These are phyloP conservation scores for Cardamine occulta DNA, from an alignment of 345 rosid species.

Conservation along the genomic window DNA sequence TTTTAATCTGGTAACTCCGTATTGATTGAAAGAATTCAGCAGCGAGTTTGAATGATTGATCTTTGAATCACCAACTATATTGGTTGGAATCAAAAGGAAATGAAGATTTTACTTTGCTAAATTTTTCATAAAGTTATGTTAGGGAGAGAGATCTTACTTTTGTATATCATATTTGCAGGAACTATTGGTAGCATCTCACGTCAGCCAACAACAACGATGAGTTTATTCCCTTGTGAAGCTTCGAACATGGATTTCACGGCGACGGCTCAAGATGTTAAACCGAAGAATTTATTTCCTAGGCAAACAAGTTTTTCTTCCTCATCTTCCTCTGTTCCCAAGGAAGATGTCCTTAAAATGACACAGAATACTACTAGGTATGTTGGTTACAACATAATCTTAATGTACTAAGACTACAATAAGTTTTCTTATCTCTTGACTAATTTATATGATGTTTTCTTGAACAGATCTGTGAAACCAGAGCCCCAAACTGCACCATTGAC, in stretches of 20 bases:
- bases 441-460: background rate
- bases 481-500: constrained; percentile 70
- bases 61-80: no score
- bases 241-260: constrained; percentile 31
- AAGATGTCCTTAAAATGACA: constrained; percentile 44
- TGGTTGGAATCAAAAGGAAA: background rate
- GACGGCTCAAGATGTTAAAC: constrained; percentile 38
- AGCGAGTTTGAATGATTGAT: constrained; percentile 2
- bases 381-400: background rate
- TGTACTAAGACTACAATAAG: background rate
- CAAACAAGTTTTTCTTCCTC: constrained; percentile 52
- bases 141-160: constrained; percentile 18
- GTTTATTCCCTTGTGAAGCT: constrained; percentile 63
- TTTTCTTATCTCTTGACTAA: background rate
- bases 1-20: background rate
- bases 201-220: constrained; percentile 56
- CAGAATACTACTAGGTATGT: constrained; percentile 31
- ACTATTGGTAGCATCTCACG: constrained; percentile 20
- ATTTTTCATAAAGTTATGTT: background rate
- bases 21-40: background rate
- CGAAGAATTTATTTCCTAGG: constrained; percentile 69
- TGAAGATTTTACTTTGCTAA: background rate
- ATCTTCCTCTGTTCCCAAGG: constrained; percentile 44
- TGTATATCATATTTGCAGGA: constrained; percentile 28
- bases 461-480: constrained; percentile 44